phyloP scores from a whole-genome alignment of 495 filamentous ascomycete species.

The Podospora didyma region DNA sequence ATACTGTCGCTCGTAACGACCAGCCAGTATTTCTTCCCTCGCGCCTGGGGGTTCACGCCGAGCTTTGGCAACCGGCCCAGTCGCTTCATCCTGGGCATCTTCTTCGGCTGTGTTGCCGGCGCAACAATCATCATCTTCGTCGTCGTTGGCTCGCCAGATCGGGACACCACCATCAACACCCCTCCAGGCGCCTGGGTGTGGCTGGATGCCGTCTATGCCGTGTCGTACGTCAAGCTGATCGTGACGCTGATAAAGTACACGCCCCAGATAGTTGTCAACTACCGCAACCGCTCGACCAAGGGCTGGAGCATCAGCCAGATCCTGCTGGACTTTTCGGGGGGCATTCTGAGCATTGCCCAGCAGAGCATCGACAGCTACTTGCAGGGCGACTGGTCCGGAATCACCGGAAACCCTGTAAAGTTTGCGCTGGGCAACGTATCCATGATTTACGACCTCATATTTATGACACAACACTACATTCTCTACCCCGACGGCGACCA shows the following conservation, averaged over 20 bases:
- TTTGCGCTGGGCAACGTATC: constrained; percentile 77
- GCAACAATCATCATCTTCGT: constrained; percentile 54
- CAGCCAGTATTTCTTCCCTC: constrained; percentile 67
- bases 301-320: constrained; percentile 88
- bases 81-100: constrained; percentile 60
- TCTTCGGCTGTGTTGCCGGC: constrained; percentile 59
- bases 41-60: constrained; percentile 71
- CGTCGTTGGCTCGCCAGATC: constrained; percentile 52
- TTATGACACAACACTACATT: constrained; percentile 83
- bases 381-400: constrained; percentile 81
- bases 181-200: constrained; percentile 34
- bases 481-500: constrained; percentile 51
- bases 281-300: constrained; percentile 70
- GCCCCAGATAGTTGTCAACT: constrained; percentile 82
- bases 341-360: constrained; percentile 77
- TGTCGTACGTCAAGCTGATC: constrained; percentile 84
- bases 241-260: constrained; percentile 88
- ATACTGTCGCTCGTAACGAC: constrained; percentile 62
- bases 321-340: constrained; percentile 78
- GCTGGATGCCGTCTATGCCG: constrained; percentile 61
- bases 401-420: constrained; percentile 91
- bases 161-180: constrained; percentile 29
- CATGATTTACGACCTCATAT: constrained; percentile 81
- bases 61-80: constrained; percentile 51
- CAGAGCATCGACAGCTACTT: constrained; percentile 79